Evolutionary conservation across 2,329 filamentous ascomycete species (phyloP).

Genomic region (Alternaria ethzedia): DNA sequence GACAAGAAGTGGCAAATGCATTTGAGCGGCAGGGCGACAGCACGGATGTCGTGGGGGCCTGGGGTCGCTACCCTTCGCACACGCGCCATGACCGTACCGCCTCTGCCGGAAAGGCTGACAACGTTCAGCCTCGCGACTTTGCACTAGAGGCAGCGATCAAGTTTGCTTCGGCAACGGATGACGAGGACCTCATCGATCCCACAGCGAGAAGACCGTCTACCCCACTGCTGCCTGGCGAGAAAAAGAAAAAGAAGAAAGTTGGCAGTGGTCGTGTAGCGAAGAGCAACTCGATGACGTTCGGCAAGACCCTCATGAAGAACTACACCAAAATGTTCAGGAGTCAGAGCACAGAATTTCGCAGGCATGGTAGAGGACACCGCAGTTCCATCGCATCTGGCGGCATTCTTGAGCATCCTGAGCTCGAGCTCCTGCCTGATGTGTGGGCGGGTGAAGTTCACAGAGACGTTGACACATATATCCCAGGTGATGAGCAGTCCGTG

Average conservation of each 20-base stretch:
- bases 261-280: constrained; percentile 72
- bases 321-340: constrained; percentile 53
- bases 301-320: constrained; percentile 50
- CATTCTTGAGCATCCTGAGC: constrained; percentile 54
- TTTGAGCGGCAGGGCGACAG: constrained; percentile 39
- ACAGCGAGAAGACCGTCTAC: constrained; percentile 26
- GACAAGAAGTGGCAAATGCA: constrained; percentile 19
- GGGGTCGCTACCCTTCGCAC: constrained; percentile 56
- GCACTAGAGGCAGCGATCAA: constrained; percentile 43
- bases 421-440: constrained; percentile 54
- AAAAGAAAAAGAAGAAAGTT: constrained; percentile 61
- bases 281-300: constrained; percentile 53
- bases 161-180: constrained; percentile 28
- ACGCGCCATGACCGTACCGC: constrained; percentile 50
- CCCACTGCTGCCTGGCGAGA: constrained; percentile 28
- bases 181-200: constrained; percentile 37
- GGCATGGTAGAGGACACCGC: constrained; percentile 53
- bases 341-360: constrained; percentile 47
- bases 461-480: not conserved
- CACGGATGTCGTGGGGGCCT: constrained; percentile 44
- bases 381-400: constrained; percentile 52
- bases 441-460: constrained; percentile 25
- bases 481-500: not conserved
- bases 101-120: constrained; percentile 49
- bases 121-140: constrained; percentile 53